A percentile compares a stretch with the other conserved stretches of the same genome.
Conservation (phyloP, 2,329 filamentous ascomycete genomes). For the Rachicladosporium sp. region DNA sequence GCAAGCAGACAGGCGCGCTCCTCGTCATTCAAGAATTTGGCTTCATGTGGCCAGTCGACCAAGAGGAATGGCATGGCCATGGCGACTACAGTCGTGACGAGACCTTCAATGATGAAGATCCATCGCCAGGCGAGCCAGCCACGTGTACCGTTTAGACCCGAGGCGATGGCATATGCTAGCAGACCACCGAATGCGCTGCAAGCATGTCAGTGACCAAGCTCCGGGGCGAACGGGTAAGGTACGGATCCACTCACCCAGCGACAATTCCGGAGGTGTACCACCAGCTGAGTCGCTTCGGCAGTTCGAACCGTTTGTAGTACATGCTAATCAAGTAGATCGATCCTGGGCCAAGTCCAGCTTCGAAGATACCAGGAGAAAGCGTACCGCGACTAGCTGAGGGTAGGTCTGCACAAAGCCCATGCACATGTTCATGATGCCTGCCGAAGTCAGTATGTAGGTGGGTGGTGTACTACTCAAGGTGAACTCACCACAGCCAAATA, state of each 20-base stretch:
- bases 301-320: conserved; percentile 32
- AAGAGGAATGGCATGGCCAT: conserved; percentile 20
- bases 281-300: conserved; percentile 28
- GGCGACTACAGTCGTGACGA: conserved; percentile 15
- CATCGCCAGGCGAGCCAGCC: conserved; percentile 22
- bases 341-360: conserved; percentile 21
- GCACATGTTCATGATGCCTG: conserved; percentile 29
- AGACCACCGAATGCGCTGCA: conserved; percentile 27
- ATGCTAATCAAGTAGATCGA: conserved; percentile 22
- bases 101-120: conserved; percentile 42
- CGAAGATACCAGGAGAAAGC: conserved; percentile 23
- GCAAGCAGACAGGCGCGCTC: conserved; percentile 32
- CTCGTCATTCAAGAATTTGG: conserved; percentile 33
- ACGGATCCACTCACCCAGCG: conserved; percentile 13
- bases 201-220: no score
- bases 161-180: conserved; percentile 24
- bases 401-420: conserved; percentile 22
- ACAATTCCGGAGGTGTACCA: conserved; percentile 30
- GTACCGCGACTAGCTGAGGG: conserved; percentile 18
- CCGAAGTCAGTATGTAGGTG: conserved; percentile 21
- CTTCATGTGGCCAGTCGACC: conserved; percentile 31
- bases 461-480: no score
- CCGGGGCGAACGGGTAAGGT: no score
- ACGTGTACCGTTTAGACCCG: conserved; percentile 16
- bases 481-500: conserved; percentile 23